Evolutionary conservation across 441 rosid species (phyloP), one percentile per base, ranked within the genome.

Genomic region (Gossypium davidsonii): DNA sequence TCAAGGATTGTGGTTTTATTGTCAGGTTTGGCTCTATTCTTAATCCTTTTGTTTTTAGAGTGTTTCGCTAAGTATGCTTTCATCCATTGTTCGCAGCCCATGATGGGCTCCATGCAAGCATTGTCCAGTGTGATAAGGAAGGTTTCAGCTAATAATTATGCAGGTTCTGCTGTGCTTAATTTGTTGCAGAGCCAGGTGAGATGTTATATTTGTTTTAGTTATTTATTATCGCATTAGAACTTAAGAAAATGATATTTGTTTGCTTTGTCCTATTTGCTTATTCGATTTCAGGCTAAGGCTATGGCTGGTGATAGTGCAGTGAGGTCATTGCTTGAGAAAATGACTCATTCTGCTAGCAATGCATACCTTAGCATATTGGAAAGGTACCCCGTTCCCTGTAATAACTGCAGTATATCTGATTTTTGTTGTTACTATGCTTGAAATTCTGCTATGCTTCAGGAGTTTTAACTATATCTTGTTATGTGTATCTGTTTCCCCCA

Each of bases 1-100:
- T 46, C 99, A 92, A 83, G 99, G 97, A 77, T 82, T 95, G 81
- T 92, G 96, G 99, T 92, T 95, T 88, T 95, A 92, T 82, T 91
- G 98, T 83, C 99, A 95, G 97, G 97, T 92, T 66, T 77, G 85
- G 66, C 80, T 76, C 52, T 75, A 74, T 80, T 69, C 52, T 77
- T 65, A 1, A 58, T 71, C 31, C 70, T n/a, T 53, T 28, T 6
- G 21, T 67, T 70, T 75, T 15, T 58, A 31, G 58, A 55, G 48
- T 56, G 55, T 73, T 75, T 52, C 51, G 23, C 64, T 75, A 73
- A 73, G 21, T 8, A 55, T 68, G 64, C 79, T 81, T 75, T 59
- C 63, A 51, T 76, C 67, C 59, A 8, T 79, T 71, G 51, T 76
- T 73, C 67, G 73, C 88, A 92, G 97, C 98, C 97, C 31, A 85